Conservation (phyloP, 345 rosid genomes). For the Theobroma cacao region DNA sequence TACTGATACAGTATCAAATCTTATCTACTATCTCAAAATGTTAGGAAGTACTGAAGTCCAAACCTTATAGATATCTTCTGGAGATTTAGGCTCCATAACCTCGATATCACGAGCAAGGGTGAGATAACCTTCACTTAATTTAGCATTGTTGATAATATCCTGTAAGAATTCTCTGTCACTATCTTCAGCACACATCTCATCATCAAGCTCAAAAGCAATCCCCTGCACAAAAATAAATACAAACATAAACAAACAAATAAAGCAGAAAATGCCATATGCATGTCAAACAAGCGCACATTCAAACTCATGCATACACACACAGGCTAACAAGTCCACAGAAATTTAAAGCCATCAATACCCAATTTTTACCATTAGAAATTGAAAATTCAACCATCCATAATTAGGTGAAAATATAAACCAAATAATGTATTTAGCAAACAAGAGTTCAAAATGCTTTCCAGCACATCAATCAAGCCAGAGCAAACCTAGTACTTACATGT, state of each 20-base stretch:
- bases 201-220: slow-evolving; percentile 63
- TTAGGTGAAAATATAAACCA: neutral
- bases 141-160: slow-evolving; percentile 75
- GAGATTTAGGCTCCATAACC: slow-evolving; percentile 98
- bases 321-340: neutral
- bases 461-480: neutral
- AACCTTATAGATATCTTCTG: slow-evolving; percentile 97
- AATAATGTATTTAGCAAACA: neutral
- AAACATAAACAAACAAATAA: neutral
- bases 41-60: slow-evolving; percentile 8
- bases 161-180: slow-evolving; percentile 64
- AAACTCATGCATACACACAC: neutral
- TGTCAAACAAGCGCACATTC: neutral
- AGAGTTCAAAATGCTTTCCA: neutral
- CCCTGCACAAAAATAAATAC: slow-evolving; percentile 47
- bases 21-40: neutral
- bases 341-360: neutral
- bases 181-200: slow-evolving; percentile 58
- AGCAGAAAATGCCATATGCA: neutral
- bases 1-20: neutral
- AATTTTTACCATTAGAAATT: neutral
- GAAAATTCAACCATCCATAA: neutral
- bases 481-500: slow-evolving; percentile 57
- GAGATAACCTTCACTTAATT: slow-evolving; percentile 88
- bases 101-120: slow-evolving; percentile 97